These are phyloP conservation scores for Leccinum rimulosum DNA, from an alignment of 768 basidiomycete genomes.

Conservation along the genomic window DNA sequence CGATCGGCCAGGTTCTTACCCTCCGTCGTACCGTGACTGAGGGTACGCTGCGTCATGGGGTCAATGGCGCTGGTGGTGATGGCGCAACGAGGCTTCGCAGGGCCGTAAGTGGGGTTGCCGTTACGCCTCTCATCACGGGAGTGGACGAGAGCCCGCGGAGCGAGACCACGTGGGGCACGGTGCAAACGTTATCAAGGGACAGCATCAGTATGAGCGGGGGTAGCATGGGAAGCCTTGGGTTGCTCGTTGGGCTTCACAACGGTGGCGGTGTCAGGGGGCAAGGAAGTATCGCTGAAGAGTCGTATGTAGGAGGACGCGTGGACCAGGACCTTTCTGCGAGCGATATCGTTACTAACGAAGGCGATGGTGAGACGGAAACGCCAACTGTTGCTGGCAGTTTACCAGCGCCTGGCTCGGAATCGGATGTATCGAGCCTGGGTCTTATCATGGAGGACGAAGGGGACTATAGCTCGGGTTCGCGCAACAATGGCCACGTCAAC, in stretches of 20 bases:
- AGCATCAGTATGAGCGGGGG: constrained; percentile 15
- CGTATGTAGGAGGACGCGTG: constrained; percentile 20
- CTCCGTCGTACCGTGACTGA: constrained; percentile 24
- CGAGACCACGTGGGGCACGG: constrained; percentile 38
- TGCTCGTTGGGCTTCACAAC: constrained; percentile 31
- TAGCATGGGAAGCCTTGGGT: constrained; percentile 29
- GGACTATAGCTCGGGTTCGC: constrained; percentile 16
- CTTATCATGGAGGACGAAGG: constrained; percentile 34
- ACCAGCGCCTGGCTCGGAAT: constrained; percentile 11
- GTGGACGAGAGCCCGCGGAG: constrained; percentile 31
- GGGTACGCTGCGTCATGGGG: constrained; percentile 4
- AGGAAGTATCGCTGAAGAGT: constrained; percentile 17
- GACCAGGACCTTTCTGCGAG: constrained; percentile 1
- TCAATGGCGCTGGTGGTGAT: constrained; percentile 6
- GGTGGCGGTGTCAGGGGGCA: constrained; percentile 31
- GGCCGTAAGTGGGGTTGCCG: constrained; percentile 6
- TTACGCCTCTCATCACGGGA: constrained; percentile 10
- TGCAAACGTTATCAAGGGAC: constrained; percentile 22
- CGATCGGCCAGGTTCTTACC: constrained; percentile 11
- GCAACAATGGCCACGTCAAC: not conserved
- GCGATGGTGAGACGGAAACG: constrained; percentile 15
- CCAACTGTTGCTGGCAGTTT: constrained; percentile 22
- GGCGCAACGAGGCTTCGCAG: constrained; percentile 9
- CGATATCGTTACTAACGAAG: constrained; percentile 16
- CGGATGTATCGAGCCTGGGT: constrained; percentile 25